phyloP scores from a whole-genome alignment of 2,329 filamentous ascomycete species.

The Xylariaceae sp. region DNA sequence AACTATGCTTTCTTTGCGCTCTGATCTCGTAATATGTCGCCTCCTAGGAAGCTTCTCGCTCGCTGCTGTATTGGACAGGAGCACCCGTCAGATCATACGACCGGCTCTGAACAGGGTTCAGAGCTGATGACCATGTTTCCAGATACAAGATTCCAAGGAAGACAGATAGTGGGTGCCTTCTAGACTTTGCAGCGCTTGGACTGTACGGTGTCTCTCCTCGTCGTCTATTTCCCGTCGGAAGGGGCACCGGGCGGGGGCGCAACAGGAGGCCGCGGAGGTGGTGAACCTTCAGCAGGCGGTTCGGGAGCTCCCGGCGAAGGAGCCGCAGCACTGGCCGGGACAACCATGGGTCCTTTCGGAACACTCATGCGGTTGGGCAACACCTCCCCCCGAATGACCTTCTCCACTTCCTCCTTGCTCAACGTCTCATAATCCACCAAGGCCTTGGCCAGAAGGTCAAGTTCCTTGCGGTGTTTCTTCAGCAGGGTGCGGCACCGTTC shows the following conservation, averaged over 20 bases:
- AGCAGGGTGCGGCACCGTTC: slow-evolving; percentile 69
- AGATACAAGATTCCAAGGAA: too few relatives aligned
- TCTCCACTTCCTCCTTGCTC: slow-evolving; percentile 82
- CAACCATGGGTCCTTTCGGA: slow-evolving; percentile 59
- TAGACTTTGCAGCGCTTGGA: too few relatives aligned
- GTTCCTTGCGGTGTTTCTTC: slow-evolving; percentile 70
- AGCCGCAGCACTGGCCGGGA: slow-evolving; percentile 47
- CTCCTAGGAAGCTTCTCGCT: too few relatives aligned
- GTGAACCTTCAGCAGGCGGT: slow-evolving; percentile 15
- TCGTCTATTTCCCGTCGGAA: slow-evolving; percentile 2
- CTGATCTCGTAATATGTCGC: too few relatives aligned
- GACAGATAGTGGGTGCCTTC: too few relatives aligned
- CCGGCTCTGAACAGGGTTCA: too few relatives aligned
- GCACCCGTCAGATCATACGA: too few relatives aligned
- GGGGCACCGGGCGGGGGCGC: slow-evolving; percentile 23
- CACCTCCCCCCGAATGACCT: slow-evolving; percentile 82
- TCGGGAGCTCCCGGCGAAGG: slow-evolving; percentile 20
- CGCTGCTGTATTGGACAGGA: too few relatives aligned
- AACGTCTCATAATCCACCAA: slow-evolving; percentile 93
- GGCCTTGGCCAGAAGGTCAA: slow-evolving; percentile 83
- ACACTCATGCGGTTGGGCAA: slow-evolving; percentile 64
- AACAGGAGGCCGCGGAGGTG: slow-evolving; percentile 24
- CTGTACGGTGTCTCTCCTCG: too few relatives aligned
- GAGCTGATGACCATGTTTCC: too few relatives aligned
- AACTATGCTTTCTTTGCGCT: too few relatives aligned